Evolutionary conservation across 208 protist species (phyloP).

Genomic region (Leishmania arabica): DNA sequence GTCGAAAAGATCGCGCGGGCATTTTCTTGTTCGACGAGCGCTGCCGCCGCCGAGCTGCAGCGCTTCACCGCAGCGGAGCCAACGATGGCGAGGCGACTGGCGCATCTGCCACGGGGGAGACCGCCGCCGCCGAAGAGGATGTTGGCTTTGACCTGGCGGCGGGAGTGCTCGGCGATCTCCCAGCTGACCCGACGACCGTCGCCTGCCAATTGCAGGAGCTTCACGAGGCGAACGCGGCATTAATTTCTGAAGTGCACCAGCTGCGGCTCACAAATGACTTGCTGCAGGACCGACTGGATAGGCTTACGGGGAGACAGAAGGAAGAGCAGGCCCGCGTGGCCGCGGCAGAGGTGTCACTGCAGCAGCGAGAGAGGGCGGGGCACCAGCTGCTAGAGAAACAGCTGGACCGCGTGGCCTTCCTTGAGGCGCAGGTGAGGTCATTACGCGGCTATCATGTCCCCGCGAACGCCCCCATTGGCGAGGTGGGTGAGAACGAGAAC

Average conservation of each 20-base stretch:
- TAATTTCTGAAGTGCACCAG: conserved; percentile 76
- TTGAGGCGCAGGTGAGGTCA: conserved; percentile 87
- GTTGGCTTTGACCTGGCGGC: conserved; percentile 26
- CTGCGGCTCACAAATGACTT: conserved; percentile 75
- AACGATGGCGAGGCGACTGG: not conserved
- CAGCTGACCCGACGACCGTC: conserved; percentile 35
- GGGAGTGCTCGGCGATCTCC: conserved; percentile 20
- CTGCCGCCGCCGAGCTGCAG: conserved; percentile 15
- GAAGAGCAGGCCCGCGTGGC: conserved; percentile 39
- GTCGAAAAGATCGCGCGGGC: conserved; percentile 31
- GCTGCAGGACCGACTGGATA: conserved; percentile 55
- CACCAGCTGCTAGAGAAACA: conserved; percentile 68
- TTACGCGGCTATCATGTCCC: conserved; percentile 80
- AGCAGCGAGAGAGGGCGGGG: conserved; percentile 54
- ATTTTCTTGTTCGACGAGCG: conserved; percentile 34
- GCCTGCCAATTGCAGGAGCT: conserved; percentile 75
- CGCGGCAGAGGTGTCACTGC: conserved; percentile 37
- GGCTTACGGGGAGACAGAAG: conserved; percentile 31
- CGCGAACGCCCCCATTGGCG: conserved; percentile 44
- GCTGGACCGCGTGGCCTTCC: conserved; percentile 81
- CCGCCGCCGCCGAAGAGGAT: conserved; percentile 10
- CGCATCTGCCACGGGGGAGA: not conserved
- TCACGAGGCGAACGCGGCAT: conserved; percentile 75
- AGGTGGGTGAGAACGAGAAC: conserved; percentile 60
- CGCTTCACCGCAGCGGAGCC: not conserved